Evolutionary conservation across 169 alveolate species (phyloP).

Genomic region (Prorocentrum cordatum): DNA sequence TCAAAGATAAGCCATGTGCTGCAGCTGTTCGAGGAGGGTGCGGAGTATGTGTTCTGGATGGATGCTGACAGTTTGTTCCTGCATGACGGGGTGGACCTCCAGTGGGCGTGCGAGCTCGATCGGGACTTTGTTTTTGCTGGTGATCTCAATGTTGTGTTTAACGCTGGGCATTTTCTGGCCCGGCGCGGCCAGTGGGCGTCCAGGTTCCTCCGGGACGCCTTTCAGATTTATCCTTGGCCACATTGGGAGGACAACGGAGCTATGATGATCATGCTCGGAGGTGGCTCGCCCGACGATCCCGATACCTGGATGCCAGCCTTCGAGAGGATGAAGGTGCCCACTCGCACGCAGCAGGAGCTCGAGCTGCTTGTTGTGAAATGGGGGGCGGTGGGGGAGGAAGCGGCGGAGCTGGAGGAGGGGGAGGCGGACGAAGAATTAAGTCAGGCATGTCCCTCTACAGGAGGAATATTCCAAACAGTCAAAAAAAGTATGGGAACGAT

Average conservation of each 20-base stretch:
- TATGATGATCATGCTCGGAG: constrained; percentile 54
- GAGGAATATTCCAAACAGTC: too few species aligned
- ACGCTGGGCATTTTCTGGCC: constrained; percentile 41
- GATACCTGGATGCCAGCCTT: constrained; percentile 1
- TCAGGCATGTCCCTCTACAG: too few species aligned
- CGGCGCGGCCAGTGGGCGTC: background rate
- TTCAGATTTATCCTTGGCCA: constrained; percentile 24
- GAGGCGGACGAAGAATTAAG: too few species aligned
- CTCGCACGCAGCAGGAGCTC: too few species aligned
- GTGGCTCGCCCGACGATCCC: constrained; percentile 16
- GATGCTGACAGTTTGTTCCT: constrained; percentile 28
- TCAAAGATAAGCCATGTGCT: constrained; percentile 21
- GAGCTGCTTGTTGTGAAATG: too few species aligned
- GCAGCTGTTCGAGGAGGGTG: background rate
- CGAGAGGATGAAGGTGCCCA: constrained; percentile 18
- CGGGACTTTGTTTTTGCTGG: constrained; percentile 47
- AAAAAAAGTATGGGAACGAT: too few species aligned
- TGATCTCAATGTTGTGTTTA: constrained; percentile 20
- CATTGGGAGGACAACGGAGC: constrained; percentile 63
- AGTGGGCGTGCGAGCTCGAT: constrained; percentile 39
- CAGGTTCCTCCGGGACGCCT: constrained; percentile 18
- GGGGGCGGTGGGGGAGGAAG: too few species aligned
- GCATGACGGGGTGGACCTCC: background rate
- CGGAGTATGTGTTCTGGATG: constrained; percentile 62
- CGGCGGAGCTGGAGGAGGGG: too few species aligned